Evolutionary conservation across 1,139 yeast species (phyloP), one percentile per base, ranked within the genome.

Genomic region (Casaregolazyma lundiana): DNA sequence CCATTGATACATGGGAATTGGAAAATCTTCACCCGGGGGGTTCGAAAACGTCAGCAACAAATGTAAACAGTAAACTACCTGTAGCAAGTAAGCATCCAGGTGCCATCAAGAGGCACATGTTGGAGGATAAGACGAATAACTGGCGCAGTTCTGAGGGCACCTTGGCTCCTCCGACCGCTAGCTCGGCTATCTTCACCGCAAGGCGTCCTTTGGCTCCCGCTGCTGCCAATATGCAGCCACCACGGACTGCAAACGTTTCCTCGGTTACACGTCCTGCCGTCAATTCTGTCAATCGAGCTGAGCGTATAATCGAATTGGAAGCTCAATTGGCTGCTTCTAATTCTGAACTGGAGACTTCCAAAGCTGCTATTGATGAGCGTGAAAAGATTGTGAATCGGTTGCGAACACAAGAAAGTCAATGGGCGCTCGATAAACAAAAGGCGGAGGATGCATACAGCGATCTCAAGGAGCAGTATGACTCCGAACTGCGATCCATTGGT

Each of bases 391-490:
- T 55, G 3, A 38, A 37, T 17, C 38, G 52, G 5, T 46, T 54
- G 16, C 48, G 47, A 47, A 53, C 54, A 8, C 57, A 54, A 15
- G 51, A 47, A 21, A 45, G 48, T 3, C 53, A 69, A 47, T 71
- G 69, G 57, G 75, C 72, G 45, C 53, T 73, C 7, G 44, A 45
- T 16, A 39, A 22, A 20, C 43, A 35, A 15, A 45, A 40, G 30
- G 20, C 20, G 4, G 22, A 11, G 17, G 47, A 45, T 24, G 18
- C 24, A 11, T 20, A 22, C 16, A 18, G n/a, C 4, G 41, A 36
- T 19, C 11, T 35, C 26, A 38, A 26, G n/a, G 38, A 9, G 6
- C 35, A 43, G 16, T 38, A 30, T 20, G 24, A 37, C 20, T 26
- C 24, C 3, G 41, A 38, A n/a, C 13, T 16, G 4, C 20, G 24